phyloP scores from a whole-genome alignment of 192 early-diverging fungal genomes.

The Backusella luteola region DNA sequence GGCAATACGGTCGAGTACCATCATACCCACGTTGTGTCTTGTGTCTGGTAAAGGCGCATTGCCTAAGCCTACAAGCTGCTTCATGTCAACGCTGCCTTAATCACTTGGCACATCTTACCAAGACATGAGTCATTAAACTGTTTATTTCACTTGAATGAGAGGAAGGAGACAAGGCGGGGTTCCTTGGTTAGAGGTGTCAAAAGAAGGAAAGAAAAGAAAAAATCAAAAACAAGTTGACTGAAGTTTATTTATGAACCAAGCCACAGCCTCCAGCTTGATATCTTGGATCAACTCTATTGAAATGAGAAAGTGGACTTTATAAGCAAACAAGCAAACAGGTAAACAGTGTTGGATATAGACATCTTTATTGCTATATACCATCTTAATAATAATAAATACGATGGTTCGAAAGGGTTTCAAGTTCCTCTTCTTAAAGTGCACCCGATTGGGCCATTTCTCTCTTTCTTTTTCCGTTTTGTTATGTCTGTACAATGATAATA shows the following conservation, averaged over 20 bases:
- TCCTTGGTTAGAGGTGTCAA: too few relatives aligned
- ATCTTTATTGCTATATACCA: too few relatives aligned
- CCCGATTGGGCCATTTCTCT: background rate
- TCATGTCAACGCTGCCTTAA: background rate
- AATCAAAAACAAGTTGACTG: background rate
- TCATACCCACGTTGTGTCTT: constrained; percentile 72
- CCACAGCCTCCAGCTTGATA: background rate
- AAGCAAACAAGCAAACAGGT: too few relatives aligned
- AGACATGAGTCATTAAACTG: background rate
- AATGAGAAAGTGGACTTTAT: too few relatives aligned
- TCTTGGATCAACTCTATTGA: too few relatives aligned
- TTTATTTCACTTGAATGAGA: background rate
- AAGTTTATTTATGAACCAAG: background rate
- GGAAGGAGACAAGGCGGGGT: background rate
- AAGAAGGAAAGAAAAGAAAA: background rate
- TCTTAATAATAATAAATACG: too few relatives aligned
- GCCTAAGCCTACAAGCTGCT: constrained; percentile 68
- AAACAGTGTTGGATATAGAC: too few relatives aligned
- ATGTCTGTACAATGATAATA: background rate
- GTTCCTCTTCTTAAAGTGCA: too few relatives aligned
- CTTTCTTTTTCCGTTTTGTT: background rate
- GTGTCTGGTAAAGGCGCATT: constrained; percentile 64
- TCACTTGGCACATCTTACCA: background rate
- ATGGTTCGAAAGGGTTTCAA: too few relatives aligned
- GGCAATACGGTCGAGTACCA: constrained; percentile 57